Conservation (phyloP, 441 rosid genomes). For the Croton setiger region DNA sequence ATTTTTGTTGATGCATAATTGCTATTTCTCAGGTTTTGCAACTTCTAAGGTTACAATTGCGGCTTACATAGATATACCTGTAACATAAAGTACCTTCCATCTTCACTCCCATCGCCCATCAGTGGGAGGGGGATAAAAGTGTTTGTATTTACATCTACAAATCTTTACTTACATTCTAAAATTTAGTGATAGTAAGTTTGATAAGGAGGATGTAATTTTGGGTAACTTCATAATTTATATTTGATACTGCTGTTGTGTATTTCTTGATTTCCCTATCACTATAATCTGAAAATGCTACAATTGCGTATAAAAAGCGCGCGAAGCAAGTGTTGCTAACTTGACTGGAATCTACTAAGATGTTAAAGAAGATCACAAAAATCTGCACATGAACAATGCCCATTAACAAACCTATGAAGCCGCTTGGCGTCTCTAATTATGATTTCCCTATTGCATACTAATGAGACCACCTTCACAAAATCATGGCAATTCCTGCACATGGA, state of each 20-base stretch:
- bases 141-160: background rate
- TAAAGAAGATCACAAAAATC: constrained; percentile 34
- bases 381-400: constrained; percentile 51
- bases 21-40: background rate
- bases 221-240: background rate
- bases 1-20: background rate
- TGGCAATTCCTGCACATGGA: constrained; percentile 51
- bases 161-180: background rate
- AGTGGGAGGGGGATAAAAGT: background rate
- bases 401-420: constrained; percentile 46
- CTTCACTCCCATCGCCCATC: background rate
- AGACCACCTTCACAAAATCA: constrained; percentile 39
- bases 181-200: background rate
- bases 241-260: background rate
- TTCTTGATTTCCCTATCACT: background rate
- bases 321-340: background rate
- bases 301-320: no score
- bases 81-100: background rate
- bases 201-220: background rate
- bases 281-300: background rate
- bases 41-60: background rate
- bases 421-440: constrained; percentile 47
- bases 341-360: constrained; percentile 1
- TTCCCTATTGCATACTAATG: constrained; percentile 30
- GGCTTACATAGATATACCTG: background rate